These are phyloP conservation scores for Daedalea quercina DNA, from an alignment of 768 basidiomycete genomes.

Conservation along the genomic window DNA sequence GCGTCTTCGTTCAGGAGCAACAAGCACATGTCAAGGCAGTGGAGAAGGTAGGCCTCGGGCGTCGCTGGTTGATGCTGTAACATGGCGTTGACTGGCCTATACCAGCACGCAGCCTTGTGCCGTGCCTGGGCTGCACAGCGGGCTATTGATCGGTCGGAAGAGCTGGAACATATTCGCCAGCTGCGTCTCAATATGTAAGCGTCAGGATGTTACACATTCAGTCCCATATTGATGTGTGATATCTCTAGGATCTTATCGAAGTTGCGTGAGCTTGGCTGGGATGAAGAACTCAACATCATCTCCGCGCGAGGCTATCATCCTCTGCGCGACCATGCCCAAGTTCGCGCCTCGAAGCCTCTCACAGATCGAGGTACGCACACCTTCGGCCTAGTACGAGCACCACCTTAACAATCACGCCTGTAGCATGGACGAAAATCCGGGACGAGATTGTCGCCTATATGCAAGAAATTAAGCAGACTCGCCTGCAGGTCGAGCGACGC, in stretches of 20 bases:
- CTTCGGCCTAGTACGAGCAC: no score
- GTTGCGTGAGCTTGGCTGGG: conserved; percentile 8
- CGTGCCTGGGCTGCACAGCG: not conserved
- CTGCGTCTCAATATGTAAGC: conserved; percentile 3
- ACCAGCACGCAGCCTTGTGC: not conserved
- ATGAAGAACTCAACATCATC: conserved; percentile 4
- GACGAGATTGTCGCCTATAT: not conserved
- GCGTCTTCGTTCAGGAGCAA: not conserved
- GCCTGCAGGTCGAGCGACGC: not conserved
- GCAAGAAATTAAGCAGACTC: not conserved
- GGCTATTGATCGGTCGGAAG: not conserved
- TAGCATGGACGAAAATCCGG: conserved; percentile 5
- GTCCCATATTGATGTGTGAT: not conserved
- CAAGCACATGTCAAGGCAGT: no score
- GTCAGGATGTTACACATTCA: no score
- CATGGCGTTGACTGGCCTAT: not conserved
- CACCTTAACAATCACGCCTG: not conserved
- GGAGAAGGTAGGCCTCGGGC: no score
- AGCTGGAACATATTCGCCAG: conserved; percentile 1
- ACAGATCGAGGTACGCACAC: conserved; percentile 8
- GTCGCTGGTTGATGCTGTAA: not conserved
- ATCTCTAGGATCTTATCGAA: conserved; percentile 4
- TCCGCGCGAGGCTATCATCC: not conserved
- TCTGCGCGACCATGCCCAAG: not conserved
- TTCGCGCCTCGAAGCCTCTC: conserved; percentile 7